Percentiles rank a stretch among this genome's conserved stretches.
These are phyloP conservation scores for Stenocarpella maydis DNA, from an alignment of 2,329 filamentous ascomycete species.

Conservation along the genomic window DNA sequence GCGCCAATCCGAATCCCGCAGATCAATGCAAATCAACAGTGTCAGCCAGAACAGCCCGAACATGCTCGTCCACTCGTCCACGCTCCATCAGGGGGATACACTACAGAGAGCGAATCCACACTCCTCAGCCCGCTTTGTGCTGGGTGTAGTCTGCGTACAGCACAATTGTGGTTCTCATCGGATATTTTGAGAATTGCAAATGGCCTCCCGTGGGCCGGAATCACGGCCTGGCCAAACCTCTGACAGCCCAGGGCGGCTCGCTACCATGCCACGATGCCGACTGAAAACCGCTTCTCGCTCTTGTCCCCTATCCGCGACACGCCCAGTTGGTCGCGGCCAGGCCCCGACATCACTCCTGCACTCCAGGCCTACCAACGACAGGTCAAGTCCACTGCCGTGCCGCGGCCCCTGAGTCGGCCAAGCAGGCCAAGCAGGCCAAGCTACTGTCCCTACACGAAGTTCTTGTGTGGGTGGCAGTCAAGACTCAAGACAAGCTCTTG, in stretches of 20 bases:
- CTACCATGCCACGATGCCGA: background rate
- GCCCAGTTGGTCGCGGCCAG: slow-evolving; percentile 3
- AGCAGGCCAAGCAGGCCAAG: background rate
- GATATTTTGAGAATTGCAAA: background rate
- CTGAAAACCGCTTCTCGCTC: background rate
- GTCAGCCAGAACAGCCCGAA: too few relatives aligned
- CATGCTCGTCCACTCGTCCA: background rate
- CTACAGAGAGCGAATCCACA: too few relatives aligned
- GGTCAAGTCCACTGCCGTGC: background rate
- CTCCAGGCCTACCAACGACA: too few relatives aligned
- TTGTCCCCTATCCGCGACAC: background rate
- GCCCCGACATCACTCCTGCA: slow-evolving; percentile 13
- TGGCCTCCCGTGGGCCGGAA: background rate
- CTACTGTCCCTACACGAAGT: background rate
- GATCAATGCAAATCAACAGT: slow-evolving; percentile 35
- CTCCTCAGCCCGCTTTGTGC: background rate
- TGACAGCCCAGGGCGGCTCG: slow-evolving; percentile 9
- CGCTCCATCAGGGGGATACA: background rate
- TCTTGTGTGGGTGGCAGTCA: background rate
- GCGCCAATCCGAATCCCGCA: slow-evolving; percentile 19
- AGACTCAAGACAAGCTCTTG: slow-evolving; percentile 25
- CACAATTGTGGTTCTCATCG: background rate
- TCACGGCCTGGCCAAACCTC: background rate
- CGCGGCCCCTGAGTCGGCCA: slow-evolving; percentile 12
- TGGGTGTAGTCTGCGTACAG: background rate